Evolutionary conservation across 2,329 filamentous ascomycete genomes (phyloP), one percentile per base, ranked within the genome.

Genomic region (Fragosphaeria purpurea): DNA sequence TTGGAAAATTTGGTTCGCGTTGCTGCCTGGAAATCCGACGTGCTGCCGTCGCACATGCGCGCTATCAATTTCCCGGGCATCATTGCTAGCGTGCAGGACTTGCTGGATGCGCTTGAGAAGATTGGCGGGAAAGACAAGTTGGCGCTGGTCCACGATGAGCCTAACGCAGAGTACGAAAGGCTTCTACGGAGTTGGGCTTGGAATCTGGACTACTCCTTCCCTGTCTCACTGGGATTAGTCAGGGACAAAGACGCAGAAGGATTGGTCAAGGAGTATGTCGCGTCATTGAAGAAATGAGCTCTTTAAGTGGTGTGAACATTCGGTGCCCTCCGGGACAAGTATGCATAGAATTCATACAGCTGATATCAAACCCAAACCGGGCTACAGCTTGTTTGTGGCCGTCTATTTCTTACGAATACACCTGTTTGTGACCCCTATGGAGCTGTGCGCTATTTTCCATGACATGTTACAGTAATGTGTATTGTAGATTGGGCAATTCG

Each of bases 171-270:
- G 31, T 66, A 77, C 52, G 77, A 80, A 63, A 67, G 68, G 56
- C 79, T 83, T 52, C 63, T 83, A 61, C 70, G 77, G 56, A 77
- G 76, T 53, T 83, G 80, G 80, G 73, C 77, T 9, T 71, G 73
- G 53, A 72, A 74, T 50, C 75, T 81, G 58, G 76, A 81, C 58
- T 74, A 75, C 41, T 65, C 61, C 7, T 69, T 73, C 53, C 70
- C 76, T 7, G 63, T 76, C 49, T 67, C 61, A 45, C 58, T 82
- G 47, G 79, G 78, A 0, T 68, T 79, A 53, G 65, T 70, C 47
- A 64, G 67, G 43, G 78, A 81, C 58, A 62, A 68, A 50, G 71
- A 68, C 7, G 76, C 74, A 50, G 77, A 80, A 57, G 66, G 73
- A 44, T 65, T 79, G 6, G 77, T 82, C 9, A 70, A 67, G 60